Evolutionary conservation across 257 asterid genomes (phyloP), one percentile per base, ranked within the genome.

Genomic region (Lantana camara): DNA sequence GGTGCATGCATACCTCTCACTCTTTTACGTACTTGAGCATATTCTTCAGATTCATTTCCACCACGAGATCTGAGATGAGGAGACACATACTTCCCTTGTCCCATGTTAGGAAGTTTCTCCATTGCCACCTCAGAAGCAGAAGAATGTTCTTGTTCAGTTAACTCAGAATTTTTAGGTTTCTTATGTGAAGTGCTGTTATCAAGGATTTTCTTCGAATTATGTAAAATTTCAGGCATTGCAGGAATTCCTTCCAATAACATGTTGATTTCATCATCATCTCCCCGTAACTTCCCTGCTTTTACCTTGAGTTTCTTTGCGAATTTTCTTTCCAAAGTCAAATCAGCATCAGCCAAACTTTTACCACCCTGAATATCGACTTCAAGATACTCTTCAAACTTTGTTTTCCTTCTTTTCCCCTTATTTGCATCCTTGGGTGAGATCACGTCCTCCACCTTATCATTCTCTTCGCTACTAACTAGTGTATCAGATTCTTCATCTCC

Each of bases 21-120:
- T 70, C 75, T 76, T 78, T 76, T 85, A 45, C 90, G 95, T 55
- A 80, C 73, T 80, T 84, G 88, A 78, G 84, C 87, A 77, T 63
- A 41, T 74, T 90, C 95, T 56, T 77, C 81, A 14, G 95, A 90
- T 66, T 84, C 97, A 64, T 75, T 72, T 51, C 78, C 74, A 56
- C 63, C 68, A 34, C 14, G 66, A 40, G 85, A 78, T 75, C 99
- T 79, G 44, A 82, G 77, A 75, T 85, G 88, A 61, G 97, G 97
- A 57, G 89, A 87, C 46, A 84, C 74, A 69, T 87, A 93, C 68
- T 75, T 86, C 64, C 73, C 82, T n/a, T n/a, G n/a, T n/a, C n/a
- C n/a, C n/a, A n/a, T n/a, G n/a, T n/a, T n/a, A n/a, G n/a, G n/a
- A n/a, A n/a, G n/a, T n/a, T n/a, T n/a, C n/a, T n/a, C n/a, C 52